Conservation (phyloP, 257 asterid species). For the Solanum clarkiae region DNA sequence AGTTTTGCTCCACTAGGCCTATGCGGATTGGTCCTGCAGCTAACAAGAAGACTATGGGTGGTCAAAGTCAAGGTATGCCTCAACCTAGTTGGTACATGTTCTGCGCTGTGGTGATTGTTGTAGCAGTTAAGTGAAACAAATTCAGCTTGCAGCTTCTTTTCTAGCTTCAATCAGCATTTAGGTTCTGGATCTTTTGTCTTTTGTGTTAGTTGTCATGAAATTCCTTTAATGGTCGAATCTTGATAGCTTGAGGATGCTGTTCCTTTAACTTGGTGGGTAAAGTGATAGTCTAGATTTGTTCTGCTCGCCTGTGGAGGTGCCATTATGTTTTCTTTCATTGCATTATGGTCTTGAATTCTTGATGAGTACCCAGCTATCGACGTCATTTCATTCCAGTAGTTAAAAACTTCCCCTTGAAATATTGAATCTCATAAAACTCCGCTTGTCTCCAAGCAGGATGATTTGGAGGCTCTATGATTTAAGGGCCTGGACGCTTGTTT, state of each 20-base stretch:
- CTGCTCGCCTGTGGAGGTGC: not conserved
- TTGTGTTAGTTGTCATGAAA: conserved; percentile 16
- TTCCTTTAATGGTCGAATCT: conserved; percentile 19
- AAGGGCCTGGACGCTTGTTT: conserved; percentile 78
- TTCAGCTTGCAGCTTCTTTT: not conserved
- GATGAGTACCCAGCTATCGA: conserved; percentile 17
- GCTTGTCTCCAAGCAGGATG: conserved; percentile 87
- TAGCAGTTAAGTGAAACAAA: conserved; percentile 1
- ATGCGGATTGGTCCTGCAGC: conserved; percentile 93
- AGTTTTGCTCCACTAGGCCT: conserved; percentile 70
- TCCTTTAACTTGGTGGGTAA: conserved; percentile 18
- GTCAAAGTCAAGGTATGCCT: conserved; percentile 43
- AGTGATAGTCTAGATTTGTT: conserved; percentile 9
- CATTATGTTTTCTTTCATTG: conserved; percentile 6
- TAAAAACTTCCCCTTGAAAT: conserved; percentile 26
- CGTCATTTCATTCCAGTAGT: conserved; percentile 59
- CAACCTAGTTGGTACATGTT: not conserved
- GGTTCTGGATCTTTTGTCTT: conserved; percentile 4
- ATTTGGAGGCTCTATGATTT: conserved; percentile 58
- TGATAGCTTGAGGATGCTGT: not conserved
- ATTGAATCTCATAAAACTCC: conserved; percentile 58
- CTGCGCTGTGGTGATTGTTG: not conserved
- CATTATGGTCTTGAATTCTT: conserved; percentile 38
- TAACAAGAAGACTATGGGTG: conserved; percentile 46
- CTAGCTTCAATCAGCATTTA: conserved; percentile 8